Evolutionary conservation across 345 rosid genomes (phyloP).

Genomic region (Aethionema arabicum): DNA sequence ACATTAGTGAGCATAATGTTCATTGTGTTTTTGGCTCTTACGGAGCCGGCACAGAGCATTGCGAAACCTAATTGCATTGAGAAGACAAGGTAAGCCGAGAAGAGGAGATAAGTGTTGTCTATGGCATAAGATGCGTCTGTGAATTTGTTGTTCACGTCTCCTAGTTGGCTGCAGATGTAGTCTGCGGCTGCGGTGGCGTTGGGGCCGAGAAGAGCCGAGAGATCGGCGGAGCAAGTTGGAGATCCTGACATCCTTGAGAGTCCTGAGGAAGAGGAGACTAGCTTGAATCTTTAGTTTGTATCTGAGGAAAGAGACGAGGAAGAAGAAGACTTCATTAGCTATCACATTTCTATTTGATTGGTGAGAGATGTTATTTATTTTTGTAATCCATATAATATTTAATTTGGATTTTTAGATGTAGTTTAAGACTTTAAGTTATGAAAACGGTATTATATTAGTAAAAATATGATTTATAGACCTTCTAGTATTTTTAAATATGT

Average conservation of each 20-base stretch:
- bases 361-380: background rate
- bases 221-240: conserved; percentile 45
- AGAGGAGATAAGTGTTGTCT: conserved; percentile 83
- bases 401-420: too few relatives aligned
- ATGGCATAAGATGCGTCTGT: conserved; percentile 60
- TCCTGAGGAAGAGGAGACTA: too few relatives aligned
- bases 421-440: too few relatives aligned
- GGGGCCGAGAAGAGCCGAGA: conserved; percentile 56
- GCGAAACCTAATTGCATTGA: conserved; percentile 96
- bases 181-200: conserved; percentile 59
- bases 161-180: conserved; percentile 55
- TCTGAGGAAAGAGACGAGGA: background rate
- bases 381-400: too few relatives aligned
- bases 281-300: too few relatives aligned
- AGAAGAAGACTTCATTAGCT: too few relatives aligned
- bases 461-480: too few relatives aligned
- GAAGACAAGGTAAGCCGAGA: conserved; percentile 91
- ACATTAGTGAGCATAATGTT: conserved; percentile 97
- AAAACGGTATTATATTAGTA: too few relatives aligned
- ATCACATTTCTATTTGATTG: background rate
- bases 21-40: conserved; percentile 90
- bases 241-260: conserved; percentile 32
- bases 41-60: conserved; percentile 97
- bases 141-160: conserved; percentile 37
- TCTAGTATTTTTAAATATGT: too few relatives aligned